Evolutionary conservation across 2,329 filamentous ascomycete genomes (phyloP).

Genomic region (Phoma sp.): DNA sequence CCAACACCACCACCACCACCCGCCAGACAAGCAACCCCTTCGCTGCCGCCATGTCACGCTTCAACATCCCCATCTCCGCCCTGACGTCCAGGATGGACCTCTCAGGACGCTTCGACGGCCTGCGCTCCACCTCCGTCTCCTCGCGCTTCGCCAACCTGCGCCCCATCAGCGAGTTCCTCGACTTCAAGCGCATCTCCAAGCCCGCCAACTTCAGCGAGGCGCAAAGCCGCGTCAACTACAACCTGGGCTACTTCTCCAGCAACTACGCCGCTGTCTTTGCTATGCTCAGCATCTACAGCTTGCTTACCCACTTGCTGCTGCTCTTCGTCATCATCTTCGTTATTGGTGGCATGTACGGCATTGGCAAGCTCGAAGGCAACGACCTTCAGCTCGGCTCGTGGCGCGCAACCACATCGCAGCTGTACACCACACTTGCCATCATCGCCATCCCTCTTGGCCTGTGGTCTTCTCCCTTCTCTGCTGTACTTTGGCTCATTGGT

Average conservation of each 20-base stretch:
- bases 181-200: constrained; percentile 94
- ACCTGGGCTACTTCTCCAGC: constrained; percentile 95
- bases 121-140: constrained; percentile 79
- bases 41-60: constrained; percentile 72
- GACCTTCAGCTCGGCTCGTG: constrained; percentile 87
- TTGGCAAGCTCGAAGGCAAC: constrained; percentile 85
- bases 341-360: constrained; percentile 85
- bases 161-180: constrained; percentile 91
- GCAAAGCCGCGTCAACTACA: constrained; percentile 95
- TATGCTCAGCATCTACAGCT: constrained; percentile 94
- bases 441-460: constrained; percentile 85
- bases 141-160: constrained; percentile 91
- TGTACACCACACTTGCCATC: constrained; percentile 87
- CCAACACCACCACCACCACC: constrained; percentile 11
- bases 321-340: constrained; percentile 94
- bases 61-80: constrained; percentile 91
- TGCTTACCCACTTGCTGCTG: constrained; percentile 85
- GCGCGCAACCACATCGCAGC: constrained; percentile 86
- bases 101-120: constrained; percentile 80
- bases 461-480: constrained; percentile 82
- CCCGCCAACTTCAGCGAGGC: constrained; percentile 89
- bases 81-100: constrained; percentile 91
- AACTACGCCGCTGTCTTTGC: constrained; percentile 95
- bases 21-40: constrained; percentile 13
- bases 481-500: constrained; percentile 93